phyloP scores from a whole-genome alignment of 2,329 filamentous ascomycete species.

The Huntiella moniliformis region DNA sequence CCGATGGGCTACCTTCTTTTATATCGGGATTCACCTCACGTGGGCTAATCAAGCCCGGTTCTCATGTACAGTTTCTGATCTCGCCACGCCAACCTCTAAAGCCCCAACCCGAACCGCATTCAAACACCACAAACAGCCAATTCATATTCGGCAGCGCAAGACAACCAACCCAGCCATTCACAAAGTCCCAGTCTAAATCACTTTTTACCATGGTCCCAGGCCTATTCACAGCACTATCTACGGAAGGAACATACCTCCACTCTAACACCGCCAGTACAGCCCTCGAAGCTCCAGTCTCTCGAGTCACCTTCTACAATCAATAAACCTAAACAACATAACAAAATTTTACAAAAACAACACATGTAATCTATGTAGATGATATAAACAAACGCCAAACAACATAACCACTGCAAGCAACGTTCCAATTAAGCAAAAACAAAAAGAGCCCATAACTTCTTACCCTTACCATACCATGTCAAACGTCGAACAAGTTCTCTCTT shows the following conservation, averaged over 20 bases:
- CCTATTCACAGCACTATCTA: constrained; percentile 45
- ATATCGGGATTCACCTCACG: constrained; percentile 11
- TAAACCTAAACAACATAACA: too few relatives aligned
- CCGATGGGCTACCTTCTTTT: constrained; percentile 13
- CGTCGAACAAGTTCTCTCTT: neutral
- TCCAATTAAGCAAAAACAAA: neutral
- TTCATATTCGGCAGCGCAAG: constrained; percentile 19
- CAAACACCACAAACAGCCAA: constrained; percentile 14
- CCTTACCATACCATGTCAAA: neutral
- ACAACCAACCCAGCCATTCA: neutral
- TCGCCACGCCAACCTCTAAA: constrained; percentile 18
- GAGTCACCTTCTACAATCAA: neutral
- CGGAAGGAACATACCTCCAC: constrained; percentile 33
- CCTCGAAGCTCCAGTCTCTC: constrained; percentile 11
- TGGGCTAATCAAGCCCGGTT: constrained; percentile 42
- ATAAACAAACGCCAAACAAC: constrained; percentile 37
- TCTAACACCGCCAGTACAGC: neutral
- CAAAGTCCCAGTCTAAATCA: neutral
- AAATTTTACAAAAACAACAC: too few relatives aligned
- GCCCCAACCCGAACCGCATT: neutral
- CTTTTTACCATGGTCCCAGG: constrained; percentile 12
- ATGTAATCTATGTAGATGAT: constrained; percentile 23
- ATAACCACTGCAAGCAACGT: constrained; percentile 23
- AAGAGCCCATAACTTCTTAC: neutral
- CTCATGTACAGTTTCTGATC: constrained; percentile 48